Evolutionary conservation across 2,329 filamentous ascomycete genomes (phyloP).

Genomic region (Cyanodermella asteris): DNA sequence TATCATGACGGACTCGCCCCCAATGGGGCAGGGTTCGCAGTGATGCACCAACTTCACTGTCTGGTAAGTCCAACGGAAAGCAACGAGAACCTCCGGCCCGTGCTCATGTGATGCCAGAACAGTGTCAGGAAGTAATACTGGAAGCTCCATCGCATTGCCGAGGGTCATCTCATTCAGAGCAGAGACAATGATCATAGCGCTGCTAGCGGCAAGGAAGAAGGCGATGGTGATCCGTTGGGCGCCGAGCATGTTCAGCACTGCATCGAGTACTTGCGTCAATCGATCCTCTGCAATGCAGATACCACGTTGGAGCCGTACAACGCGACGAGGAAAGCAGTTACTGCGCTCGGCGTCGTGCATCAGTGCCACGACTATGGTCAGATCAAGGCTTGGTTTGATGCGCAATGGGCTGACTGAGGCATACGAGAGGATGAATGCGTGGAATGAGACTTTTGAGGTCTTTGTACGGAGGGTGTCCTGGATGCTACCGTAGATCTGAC

Average conservation of each 20-base stretch:
- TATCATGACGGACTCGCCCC: too few species aligned
- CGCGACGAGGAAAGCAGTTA: neutral
- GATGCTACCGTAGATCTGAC: too few species aligned
- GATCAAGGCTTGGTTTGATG: too few species aligned
- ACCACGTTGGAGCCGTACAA: slow-evolving; percentile 1
- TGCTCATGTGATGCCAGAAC: too few species aligned
- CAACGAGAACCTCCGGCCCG: neutral
- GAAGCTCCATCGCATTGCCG: neutral
- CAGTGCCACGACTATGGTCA: slow-evolving; percentile 1
- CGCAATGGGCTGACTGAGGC: too few species aligned
- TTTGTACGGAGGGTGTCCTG: too few species aligned
- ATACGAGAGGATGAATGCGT: too few species aligned
- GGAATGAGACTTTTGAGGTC: too few species aligned
- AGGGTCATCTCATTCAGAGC: neutral
- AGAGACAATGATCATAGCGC: neutral
- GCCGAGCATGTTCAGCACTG: slow-evolving; percentile 12
- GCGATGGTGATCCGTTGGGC: neutral
- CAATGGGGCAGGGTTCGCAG: too few species aligned
- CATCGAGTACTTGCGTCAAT: slow-evolving; percentile 3
- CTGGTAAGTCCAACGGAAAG: slow-evolving; percentile 2
- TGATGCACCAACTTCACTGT: slow-evolving; percentile 4
- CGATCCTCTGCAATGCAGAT: slow-evolving; percentile 1
- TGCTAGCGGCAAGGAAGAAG: neutral
- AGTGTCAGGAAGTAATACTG: too few species aligned
- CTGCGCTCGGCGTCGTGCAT: neutral